A percentile compares a stretch with the other conserved stretches of the same genome.
Evolutionary conservation across 208 protist genomes (phyloP).

Genomic region (Wallacemonas sp.): DNA sequence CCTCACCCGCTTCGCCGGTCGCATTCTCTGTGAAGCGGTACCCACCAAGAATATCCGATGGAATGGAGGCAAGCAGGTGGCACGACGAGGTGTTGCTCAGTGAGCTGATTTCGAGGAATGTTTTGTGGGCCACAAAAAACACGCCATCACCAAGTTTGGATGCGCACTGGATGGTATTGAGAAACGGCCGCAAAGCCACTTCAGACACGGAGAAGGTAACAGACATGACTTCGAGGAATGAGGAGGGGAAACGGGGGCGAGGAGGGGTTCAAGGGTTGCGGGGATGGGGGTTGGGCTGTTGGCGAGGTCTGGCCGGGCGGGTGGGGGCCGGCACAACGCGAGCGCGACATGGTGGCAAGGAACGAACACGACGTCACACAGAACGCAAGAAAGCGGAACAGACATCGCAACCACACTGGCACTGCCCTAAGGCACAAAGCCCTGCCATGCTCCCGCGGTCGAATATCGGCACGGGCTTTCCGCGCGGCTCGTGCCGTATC

Average conservation of each 20-base stretch:
- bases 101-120: slow-evolving; percentile 6
- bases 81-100: slow-evolving; percentile 8
- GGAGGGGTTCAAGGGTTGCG: not conserved
- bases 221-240: not conserved
- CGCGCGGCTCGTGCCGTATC: too few relatives aligned
- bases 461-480: too few relatives aligned
- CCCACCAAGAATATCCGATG: not conserved
- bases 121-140: slow-evolving; percentile 9
- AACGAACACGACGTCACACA: too few relatives aligned
- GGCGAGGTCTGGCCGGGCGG: too few relatives aligned
- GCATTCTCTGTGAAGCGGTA: not conserved
- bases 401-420: too few relatives aligned
- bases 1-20: not conserved
- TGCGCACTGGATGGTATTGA: slow-evolving; percentile 7
- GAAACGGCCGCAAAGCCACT: not conserved
- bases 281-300: too few relatives aligned
- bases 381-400: too few relatives aligned
- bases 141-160: slow-evolving; percentile 11
- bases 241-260: not conserved
- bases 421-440: too few relatives aligned
- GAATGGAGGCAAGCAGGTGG: not conserved
- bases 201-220: slow-evolving; percentile 11
- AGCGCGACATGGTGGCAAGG: too few relatives aligned
- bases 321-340: too few relatives aligned
- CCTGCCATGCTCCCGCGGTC: too few relatives aligned